These are phyloP conservation scores for Penicillium sp. DNA, from an alignment of 2,329 filamentous ascomycete species.

Conservation along the genomic window DNA sequence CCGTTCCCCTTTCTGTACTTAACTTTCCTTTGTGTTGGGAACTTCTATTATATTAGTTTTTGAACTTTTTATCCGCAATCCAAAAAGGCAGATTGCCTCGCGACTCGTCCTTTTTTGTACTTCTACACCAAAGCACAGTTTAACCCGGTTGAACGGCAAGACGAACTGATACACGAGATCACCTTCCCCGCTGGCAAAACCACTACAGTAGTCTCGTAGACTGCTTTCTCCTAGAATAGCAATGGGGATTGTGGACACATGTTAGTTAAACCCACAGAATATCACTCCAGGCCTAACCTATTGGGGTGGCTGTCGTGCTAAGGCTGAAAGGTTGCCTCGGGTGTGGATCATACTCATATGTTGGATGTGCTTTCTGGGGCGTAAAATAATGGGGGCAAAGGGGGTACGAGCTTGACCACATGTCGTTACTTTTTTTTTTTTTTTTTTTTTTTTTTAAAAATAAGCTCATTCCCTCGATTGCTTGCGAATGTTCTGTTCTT, in stretches of 20 bases:
- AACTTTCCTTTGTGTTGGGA: conserved; percentile 1
- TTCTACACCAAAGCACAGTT: neutral
- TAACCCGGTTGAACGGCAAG: neutral
- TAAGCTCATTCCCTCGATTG: neutral
- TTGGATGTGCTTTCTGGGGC: neutral
- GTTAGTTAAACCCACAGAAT: neutral
- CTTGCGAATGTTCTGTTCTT: neutral
- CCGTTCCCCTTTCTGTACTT: neutral
- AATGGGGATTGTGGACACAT: conserved; percentile 9
- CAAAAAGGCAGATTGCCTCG: neutral
- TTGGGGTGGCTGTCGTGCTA: neutral
- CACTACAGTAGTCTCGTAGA: neutral
- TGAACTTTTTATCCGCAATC: neutral
- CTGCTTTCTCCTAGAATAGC: neutral
- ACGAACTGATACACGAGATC: neutral
- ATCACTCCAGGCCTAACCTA: neutral
- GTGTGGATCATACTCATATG: neutral
- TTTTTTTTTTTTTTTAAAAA: too few relatives aligned
- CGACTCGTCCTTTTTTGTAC: neutral
- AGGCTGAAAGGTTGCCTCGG: neutral
- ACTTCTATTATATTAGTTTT: neutral
- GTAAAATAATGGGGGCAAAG: conserved; percentile 4
- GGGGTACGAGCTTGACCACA: neutral
- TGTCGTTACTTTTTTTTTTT: too few relatives aligned
- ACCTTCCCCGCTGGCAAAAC: neutral